Percentiles rank a stretch among this genome's conserved stretches.
These are phyloP conservation scores for Raphidocelis subcapitata DNA, from an alignment of 139 green algal species.

Conservation along the genomic window DNA sequence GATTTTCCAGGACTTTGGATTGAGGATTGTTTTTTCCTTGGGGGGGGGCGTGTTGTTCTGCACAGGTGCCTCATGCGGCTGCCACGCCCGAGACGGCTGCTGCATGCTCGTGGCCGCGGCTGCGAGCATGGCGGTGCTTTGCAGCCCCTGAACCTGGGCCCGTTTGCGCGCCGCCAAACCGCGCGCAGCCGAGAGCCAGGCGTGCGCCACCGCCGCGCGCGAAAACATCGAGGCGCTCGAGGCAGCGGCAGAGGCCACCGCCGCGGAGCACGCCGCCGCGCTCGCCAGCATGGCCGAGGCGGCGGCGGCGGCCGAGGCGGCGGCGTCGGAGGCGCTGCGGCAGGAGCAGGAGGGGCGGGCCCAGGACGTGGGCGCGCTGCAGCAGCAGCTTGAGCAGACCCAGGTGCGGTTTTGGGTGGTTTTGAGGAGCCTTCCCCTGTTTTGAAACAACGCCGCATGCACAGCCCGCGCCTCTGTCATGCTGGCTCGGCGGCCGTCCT, in stretches of 20 bases:
- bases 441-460: too few species aligned
- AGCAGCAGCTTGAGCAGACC: constrained; percentile 9
- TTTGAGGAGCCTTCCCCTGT: too few species aligned
- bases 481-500: too few species aligned
- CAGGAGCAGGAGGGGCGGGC: constrained; percentile 5
- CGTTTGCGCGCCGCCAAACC: neutral
- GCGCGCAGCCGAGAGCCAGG: constrained; percentile 63
- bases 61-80: too few species aligned
- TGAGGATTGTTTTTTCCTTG: too few species aligned
- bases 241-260: constrained; percentile 51
- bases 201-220: constrained; percentile 60
- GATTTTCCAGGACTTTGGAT: too few species aligned
- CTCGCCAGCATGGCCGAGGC: constrained; percentile 16
- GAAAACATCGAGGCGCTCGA: constrained; percentile 68
- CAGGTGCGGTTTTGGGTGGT: constrained; percentile 12
- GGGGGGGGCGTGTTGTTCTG: too few species aligned
- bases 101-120: too few species aligned
- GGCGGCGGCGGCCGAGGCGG: constrained; percentile 1
- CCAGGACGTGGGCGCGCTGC: neutral
- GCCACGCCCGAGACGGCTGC: too few species aligned
- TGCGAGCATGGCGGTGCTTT: too few species aligned
- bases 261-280: constrained; percentile 37
- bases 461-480: too few species aligned
- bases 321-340: constrained; percentile 7
- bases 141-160: too few species aligned